A percentile compares a stretch with the other conserved stretches of the same genome.
Conservation (phyloP, 257 asterid genomes). For the Solanum microdontum region DNA sequence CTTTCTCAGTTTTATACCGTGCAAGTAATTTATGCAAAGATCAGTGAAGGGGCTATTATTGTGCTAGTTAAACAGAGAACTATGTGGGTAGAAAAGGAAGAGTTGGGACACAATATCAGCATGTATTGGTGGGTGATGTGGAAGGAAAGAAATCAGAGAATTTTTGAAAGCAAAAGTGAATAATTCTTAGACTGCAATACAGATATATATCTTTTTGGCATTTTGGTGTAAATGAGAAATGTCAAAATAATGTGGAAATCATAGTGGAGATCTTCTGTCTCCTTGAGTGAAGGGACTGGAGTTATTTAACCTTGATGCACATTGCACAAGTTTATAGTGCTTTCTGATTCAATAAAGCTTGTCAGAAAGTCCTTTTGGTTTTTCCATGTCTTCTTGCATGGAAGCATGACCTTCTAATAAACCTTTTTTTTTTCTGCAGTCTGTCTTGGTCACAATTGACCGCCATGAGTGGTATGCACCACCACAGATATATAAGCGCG, state of each 20-base stretch:
- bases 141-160: neutral
- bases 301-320: neutral
- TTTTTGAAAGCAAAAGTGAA: neutral
- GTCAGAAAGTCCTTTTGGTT: neutral
- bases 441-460: conserved; percentile 93
- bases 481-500: conserved; percentile 76
- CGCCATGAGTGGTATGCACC: conserved; percentile 99
- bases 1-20: neutral
- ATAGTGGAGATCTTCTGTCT: neutral
- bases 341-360: neutral
- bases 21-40: neutral
- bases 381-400: neutral
- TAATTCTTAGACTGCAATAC: neutral
- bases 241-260: neutral
- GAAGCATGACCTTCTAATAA: neutral
- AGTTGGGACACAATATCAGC: neutral
- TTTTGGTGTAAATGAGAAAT: neutral
- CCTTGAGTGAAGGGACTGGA: neutral
- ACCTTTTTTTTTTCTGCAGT: conserved; percentile 39
- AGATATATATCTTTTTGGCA: neutral
- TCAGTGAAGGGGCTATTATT: neutral
- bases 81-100: neutral
- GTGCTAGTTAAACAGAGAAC: neutral
- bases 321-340: neutral
- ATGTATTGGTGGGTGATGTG: neutral